These are phyloP conservation scores for Globisporangium acanthophoron DNA, from an alignment of 352 stramenopile genomes.

Conservation along the genomic window DNA sequence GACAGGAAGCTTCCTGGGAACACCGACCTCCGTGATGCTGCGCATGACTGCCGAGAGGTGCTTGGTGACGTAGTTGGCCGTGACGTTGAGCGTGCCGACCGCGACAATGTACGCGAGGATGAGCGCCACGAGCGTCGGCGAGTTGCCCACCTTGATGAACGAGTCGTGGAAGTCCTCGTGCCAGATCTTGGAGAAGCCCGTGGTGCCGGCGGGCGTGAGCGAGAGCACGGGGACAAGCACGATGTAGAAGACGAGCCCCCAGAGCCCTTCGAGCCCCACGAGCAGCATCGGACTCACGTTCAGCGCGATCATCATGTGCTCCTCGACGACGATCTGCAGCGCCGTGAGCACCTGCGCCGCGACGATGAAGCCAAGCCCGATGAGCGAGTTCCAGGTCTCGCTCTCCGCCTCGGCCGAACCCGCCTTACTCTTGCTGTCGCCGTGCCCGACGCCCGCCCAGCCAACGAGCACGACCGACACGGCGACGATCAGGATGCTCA, in stretches of 20 bases:
- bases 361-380: slow-evolving; percentile 77
- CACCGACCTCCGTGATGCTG: slow-evolving; percentile 64
- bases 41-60: slow-evolving; percentile 80
- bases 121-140: slow-evolving; percentile 42
- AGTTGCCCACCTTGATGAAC: slow-evolving; percentile 71
- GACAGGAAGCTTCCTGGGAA: no score
- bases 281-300: slow-evolving; percentile 85
- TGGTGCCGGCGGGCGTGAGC: slow-evolving; percentile 37
- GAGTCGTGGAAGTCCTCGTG: slow-evolving; percentile 82
- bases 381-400: slow-evolving; percentile 44
- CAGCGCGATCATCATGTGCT: slow-evolving; percentile 80
- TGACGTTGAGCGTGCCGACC: slow-evolving; percentile 79
- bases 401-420: slow-evolving; percentile 1
- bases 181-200: slow-evolving; percentile 65
- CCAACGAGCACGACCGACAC: slow-evolving; percentile 64
- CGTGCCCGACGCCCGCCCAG: slow-evolving; percentile 53
- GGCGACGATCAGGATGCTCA: slow-evolving; percentile 73
- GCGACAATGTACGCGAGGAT: slow-evolving; percentile 63
- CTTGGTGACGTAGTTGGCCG: slow-evolving; percentile 84
- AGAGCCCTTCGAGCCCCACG: slow-evolving; percentile 84
- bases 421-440: slow-evolving; percentile 1
- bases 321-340: slow-evolving; percentile 88
- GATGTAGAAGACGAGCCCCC: slow-evolving; percentile 80
- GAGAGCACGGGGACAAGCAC: slow-evolving; percentile 64
- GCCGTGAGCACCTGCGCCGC: slow-evolving; percentile 75